These are phyloP conservation scores for Vachellia collinsii DNA, from an alignment of 306 rosid genomes.

Conservation along the genomic window DNA sequence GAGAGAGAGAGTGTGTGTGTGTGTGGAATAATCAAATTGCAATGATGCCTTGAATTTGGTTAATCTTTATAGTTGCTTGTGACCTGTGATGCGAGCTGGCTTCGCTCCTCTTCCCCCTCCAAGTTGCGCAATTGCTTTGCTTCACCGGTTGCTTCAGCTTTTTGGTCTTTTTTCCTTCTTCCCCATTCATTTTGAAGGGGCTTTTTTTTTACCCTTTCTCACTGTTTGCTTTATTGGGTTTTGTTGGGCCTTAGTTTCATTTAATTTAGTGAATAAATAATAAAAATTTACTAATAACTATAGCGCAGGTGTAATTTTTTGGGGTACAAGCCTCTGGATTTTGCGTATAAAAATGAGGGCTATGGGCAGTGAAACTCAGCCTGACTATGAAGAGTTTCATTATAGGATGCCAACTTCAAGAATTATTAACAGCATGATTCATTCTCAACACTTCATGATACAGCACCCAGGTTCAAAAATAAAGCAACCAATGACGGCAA, in stretches of 20 bases:
- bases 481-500: not conserved
- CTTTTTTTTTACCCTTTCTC: not conserved
- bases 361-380: too few relatives aligned
- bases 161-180: not conserved
- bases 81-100: not conserved
- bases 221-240: not conserved
- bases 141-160: not conserved
- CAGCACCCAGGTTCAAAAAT: not conserved
- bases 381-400: not conserved
- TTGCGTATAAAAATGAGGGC: not conserved
- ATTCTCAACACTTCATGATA: not conserved
- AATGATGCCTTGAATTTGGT: not conserved
- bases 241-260: not conserved
- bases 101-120: not conserved
- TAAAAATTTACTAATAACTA: too few relatives aligned
- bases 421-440: not conserved
- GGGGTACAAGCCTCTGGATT: too few relatives aligned
- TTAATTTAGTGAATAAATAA: not conserved
- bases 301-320: not conserved
- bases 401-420: not conserved
- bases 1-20: not conserved
- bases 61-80: not conserved
- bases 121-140: not conserved
- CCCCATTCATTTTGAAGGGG: too few relatives aligned
- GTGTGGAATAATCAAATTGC: not conserved